Base-by-base conservation (phyloP, 179 eudicot species). In the Patellifolia procumbens region DNA sequence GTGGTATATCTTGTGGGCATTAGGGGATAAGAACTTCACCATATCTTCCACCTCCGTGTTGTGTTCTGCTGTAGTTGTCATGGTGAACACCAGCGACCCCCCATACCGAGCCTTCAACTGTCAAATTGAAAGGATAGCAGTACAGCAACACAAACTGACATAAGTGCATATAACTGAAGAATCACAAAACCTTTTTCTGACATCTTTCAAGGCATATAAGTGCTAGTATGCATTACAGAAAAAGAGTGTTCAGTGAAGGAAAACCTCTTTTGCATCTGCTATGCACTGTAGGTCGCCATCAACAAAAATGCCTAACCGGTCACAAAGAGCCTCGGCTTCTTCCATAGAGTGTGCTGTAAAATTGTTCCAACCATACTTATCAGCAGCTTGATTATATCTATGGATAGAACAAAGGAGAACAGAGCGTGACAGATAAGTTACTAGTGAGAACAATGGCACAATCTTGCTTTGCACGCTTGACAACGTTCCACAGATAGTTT, bases 51-150 rank as follows among this genome's bases (percentile, higher is more conserved):
- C 97, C 46, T 91, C 88, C n/a, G 37, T 55, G 68, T 85, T 92
- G 31, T 90, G 75, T 52, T 79, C 73, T 24, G 89, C 63, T 12
- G 91, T 79, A 53, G 91, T 89, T 28, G 97, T 91, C 86, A 93
- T 88, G 6, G 96, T 91, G 56, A 93, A 87, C 55, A 93, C 93
- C 34, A 85, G 85, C 19, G 89, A 79, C 12, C 97, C 97, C 51
- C 98, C 96, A 39, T 90, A 94, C 83, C 92, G 87, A 52, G 83
- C 97, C 84, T 90, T 93, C 76, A 93, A 81, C 98, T 93, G 87
- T 73, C 39, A 80, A 37, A 55, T 76, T 9, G 29, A 5, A 45
- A 26, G 39, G 22, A 12, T 62, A 1, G 24, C 3, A 17, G n/a
- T 5, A 31, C 11, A 32, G 3, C 0, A 31, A 31, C 9, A 31